These are phyloP conservation scores for Tolypocladium inflatum DNA, from an alignment of 2,329 filamentous ascomycete species.

Conservation along the genomic window DNA sequence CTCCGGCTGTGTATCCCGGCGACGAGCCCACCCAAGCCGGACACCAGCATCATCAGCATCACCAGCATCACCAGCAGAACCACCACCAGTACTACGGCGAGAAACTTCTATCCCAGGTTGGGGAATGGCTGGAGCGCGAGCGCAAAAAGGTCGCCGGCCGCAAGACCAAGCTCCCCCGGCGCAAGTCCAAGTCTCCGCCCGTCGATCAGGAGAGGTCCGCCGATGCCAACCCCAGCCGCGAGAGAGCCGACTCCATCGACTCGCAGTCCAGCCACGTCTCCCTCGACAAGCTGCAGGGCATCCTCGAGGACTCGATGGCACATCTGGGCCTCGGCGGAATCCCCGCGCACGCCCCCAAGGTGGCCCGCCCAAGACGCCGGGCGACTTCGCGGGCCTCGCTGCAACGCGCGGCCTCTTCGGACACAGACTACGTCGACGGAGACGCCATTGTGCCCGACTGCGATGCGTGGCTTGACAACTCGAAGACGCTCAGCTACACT, in stretches of 20 bases:
- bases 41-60: constrained; percentile 16
- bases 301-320: constrained; percentile 59
- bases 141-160: constrained; percentile 45
- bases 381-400: constrained; percentile 22
- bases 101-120: constrained; percentile 62
- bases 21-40: constrained; percentile 17
- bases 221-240: constrained; percentile 8
- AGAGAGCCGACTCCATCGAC: constrained; percentile 44
- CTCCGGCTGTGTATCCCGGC: constrained; percentile 14
- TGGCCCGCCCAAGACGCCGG: constrained; percentile 31
- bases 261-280: constrained; percentile 64
- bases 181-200: constrained; percentile 26
- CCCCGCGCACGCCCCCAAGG: constrained; percentile 32
- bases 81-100: constrained; percentile 34
- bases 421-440: constrained; percentile 77
- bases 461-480: constrained; percentile 79
- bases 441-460: constrained; percentile 77
- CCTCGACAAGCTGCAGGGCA: constrained; percentile 71
- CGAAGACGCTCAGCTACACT: constrained; percentile 72
- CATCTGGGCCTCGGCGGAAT: constrained; percentile 38
- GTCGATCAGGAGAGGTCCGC: constrained; percentile 13
- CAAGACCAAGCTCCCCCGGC: not conserved
- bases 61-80: constrained; percentile 17
- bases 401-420: constrained; percentile 55
- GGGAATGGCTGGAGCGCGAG: constrained; percentile 77